Conservation (phyloP, 2,329 filamentous ascomycete species). For the Sordariomycetes sp. region DNA sequence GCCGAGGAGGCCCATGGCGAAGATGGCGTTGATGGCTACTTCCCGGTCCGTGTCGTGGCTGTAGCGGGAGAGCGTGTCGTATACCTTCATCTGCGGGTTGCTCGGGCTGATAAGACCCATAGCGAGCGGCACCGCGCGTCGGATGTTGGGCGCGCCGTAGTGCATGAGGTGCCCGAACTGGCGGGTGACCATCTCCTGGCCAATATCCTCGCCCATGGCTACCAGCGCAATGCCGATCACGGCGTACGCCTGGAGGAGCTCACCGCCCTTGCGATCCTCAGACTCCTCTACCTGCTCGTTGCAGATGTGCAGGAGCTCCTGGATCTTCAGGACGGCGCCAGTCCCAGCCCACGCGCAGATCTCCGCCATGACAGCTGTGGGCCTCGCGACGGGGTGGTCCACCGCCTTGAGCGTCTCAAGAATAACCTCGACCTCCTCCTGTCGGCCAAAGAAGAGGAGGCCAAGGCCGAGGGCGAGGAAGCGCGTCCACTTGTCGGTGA, state of each 20-base stretch:
- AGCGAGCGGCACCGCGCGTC: constrained; percentile 87
- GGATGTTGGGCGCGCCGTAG: constrained; percentile 95
- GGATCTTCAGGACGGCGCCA: constrained; percentile 91
- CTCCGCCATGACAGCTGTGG: constrained; percentile 87
- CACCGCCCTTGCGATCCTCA: constrained; percentile 90
- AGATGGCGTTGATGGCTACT: constrained; percentile 96
- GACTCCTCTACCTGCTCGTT: constrained; percentile 94
- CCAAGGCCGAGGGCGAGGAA: constrained; percentile 93
- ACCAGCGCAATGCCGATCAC: constrained; percentile 90
- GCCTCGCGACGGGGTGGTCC: constrained; percentile 92
- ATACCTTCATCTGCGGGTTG: constrained; percentile 99
- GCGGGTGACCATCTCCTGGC: constrained; percentile 96
- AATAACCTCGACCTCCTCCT: constrained; percentile 98
- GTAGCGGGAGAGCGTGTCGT: constrained; percentile 94
- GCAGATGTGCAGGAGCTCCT: constrained; percentile 94
- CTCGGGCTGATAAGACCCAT: constrained; percentile 96
- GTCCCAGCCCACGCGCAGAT: constrained; percentile 98
- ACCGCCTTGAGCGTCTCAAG: constrained; percentile 94
- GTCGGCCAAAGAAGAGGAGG: constrained; percentile 87
- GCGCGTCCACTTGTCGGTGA: constrained; percentile 97
- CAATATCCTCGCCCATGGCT: constrained; percentile 96
- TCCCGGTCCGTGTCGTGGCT: constrained; percentile 98
- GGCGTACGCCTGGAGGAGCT: constrained; percentile 90
- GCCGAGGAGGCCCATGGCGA: constrained; percentile 94
- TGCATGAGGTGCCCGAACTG: constrained; percentile 99